Percentiles rank a stretch among this genome's conserved stretches.
Evolutionary conservation across 2,329 filamentous ascomycete species (phyloP).

Genomic region (Botrytis fragariae): DNA sequence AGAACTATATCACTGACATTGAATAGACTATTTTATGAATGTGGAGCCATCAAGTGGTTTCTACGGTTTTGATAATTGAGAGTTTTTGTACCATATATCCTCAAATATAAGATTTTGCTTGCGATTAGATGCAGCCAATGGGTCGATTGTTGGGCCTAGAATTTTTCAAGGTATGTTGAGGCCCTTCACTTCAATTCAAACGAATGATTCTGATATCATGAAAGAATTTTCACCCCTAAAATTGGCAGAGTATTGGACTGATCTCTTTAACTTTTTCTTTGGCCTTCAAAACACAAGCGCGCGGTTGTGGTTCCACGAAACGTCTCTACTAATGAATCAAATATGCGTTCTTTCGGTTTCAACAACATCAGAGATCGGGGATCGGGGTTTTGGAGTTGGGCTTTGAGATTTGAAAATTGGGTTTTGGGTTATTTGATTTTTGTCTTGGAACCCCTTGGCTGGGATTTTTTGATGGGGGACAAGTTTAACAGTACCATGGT

Average conservation of each 20-base stretch:
- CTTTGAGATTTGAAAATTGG: neutral
- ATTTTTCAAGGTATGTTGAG: neutral
- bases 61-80: neutral
- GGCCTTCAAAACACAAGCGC: neutral
- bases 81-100: neutral
- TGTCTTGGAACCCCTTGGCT: no score
- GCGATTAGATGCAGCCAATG: neutral
- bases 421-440: neutral
- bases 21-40: neutral
- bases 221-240: neutral
- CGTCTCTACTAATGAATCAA: neutral
- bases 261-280: accelerated
- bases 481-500: neutral
- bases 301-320: neutral
- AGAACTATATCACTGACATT: neutral
- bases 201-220: neutral
- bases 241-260: neutral
- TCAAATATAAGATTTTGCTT: neutral
- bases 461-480: neutral
- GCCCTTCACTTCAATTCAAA: neutral
- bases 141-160: neutral
- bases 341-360: neutral
- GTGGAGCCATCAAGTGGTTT: neutral
- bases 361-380: neutral
- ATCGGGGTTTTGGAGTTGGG: neutral